These are phyloP conservation scores for Emergomyces orientalis DNA, from an alignment of 2,329 filamentous ascomycete genomes.

Conservation along the genomic window DNA sequence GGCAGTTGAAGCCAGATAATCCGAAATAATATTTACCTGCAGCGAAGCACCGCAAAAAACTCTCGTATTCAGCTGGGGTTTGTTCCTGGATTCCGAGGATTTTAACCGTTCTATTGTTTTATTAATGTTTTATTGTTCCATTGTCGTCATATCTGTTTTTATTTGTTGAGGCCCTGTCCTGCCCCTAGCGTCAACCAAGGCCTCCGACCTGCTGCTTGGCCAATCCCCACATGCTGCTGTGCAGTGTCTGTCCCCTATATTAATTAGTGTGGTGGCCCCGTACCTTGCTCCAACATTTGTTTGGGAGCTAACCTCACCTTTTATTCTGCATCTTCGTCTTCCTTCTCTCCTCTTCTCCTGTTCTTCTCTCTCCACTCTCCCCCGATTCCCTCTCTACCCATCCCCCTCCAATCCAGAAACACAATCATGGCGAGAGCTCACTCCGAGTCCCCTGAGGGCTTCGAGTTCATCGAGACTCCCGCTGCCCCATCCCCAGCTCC, in stretches of 20 bases:
- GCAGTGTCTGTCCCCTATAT: not conserved
- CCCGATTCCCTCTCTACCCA: slow-evolving; percentile 15
- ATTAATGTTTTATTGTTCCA: not conserved
- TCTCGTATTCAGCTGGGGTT: too few species aligned
- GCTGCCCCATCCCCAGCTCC: slow-evolving; percentile 44
- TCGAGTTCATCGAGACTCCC: slow-evolving; percentile 51
- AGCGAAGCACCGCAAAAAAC: too few species aligned
- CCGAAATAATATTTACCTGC: too few species aligned
- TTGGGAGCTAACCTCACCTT: not conserved
- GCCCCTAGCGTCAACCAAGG: not conserved
- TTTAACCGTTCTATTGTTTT: not conserved
- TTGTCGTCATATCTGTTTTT: not conserved
- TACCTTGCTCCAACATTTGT: too few species aligned
- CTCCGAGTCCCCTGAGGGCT: slow-evolving; percentile 40
- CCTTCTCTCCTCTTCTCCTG: slow-evolving; percentile 8
- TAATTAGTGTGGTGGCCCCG: too few species aligned
- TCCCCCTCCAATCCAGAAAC: slow-evolving; percentile 21
- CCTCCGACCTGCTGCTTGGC: not conserved
- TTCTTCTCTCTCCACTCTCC: slow-evolving; percentile 8
- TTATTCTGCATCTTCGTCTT: not conserved
- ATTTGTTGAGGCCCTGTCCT: not conserved
- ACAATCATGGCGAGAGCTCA: slow-evolving; percentile 32
- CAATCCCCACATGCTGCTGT: not conserved
- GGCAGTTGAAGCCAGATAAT: too few species aligned
- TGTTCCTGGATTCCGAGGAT: not conserved